Evolutionary conservation across 495 filamentous ascomycete species (phyloP), one percentile per base, ranked within the genome.

Genomic region (Talaromyces stipitatus): DNA sequence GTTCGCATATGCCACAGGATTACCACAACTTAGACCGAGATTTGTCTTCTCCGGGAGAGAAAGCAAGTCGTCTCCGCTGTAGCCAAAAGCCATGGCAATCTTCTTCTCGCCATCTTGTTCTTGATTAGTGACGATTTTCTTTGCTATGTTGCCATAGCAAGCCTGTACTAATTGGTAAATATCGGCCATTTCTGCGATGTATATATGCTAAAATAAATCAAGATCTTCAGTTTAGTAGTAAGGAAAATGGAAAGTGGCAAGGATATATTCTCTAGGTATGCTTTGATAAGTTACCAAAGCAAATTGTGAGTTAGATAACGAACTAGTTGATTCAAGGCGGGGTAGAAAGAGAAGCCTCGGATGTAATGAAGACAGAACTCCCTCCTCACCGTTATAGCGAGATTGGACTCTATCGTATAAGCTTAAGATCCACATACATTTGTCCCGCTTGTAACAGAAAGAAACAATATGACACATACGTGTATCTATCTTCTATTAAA

Each of bases 1-100:
- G 48, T 70, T 79, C 14, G 84, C 78, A 4, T 81, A 64, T 18
- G 74, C 80, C 0, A 85, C 54, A 0, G 85, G 85, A 52, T 88
- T 87, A 4, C 86, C 85, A 60, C 85, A 88, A 67, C 82, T 82
- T 0, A 86, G 61, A n/a, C 85, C 85, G 2, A 87, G 69, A 57
- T 87, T 87, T 30, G 85, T 69, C 20, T 72, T 77, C 33, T 75
- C 62, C n/a, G 85, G 83, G 36, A 82, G 75, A 45, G 62, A 66
- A 32, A 67, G 59, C 2, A 88, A 74, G 18, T 88, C 82, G 22
- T 76, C 75, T 23, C 64, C 60, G 32, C 68, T 66, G 64, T 88
- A 88, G 24, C 85, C 84, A 58, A 88, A 85, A 0, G 83, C 76
- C 50, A 68, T 67, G 38, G 85, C 84, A 18, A 86, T 74, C 6